These are phyloP conservation scores for Isatis lusitanica DNA, from an alignment of 441 rosid species.

Conservation along the genomic window DNA sequence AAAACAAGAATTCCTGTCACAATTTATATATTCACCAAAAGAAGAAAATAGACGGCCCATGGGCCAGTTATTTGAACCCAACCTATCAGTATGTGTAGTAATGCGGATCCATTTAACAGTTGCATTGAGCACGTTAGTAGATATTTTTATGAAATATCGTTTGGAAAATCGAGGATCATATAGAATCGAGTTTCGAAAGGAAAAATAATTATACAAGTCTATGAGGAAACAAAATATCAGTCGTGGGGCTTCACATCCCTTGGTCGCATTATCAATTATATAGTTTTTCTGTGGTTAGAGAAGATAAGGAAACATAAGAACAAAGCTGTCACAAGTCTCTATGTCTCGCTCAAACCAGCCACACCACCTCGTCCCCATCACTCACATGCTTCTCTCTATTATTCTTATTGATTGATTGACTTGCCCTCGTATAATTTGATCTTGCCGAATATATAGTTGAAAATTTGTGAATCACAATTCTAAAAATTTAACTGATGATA, in stretches of 20 bases:
- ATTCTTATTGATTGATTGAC: constrained; percentile 15
- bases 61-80: constrained; percentile 2
- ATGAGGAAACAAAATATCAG: constrained; percentile 15
- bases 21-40: not conserved
- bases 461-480: not conserved
- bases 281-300: constrained; percentile 1
- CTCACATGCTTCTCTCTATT: constrained; percentile 40
- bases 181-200: too few species aligned
- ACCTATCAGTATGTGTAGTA: not conserved
- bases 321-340: constrained; percentile 38
- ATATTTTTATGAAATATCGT: not conserved
- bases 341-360: constrained; percentile 38
- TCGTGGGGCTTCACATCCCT: constrained; percentile 23
- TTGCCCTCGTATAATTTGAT: not conserved
- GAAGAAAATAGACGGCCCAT: not conserved
- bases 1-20: not conserved
- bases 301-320: constrained; percentile 33
- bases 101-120: not conserved
- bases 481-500: not conserved
- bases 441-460: not conserved
- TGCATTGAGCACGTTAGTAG: not conserved
- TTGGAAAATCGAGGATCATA: not conserved
- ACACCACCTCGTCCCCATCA: constrained; percentile 39
- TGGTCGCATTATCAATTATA: constrained; percentile 27
- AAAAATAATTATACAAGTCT: not conserved